phyloP scores from a whole-genome alignment of 306 rosid species.

The Ormosia emarginata region DNA sequence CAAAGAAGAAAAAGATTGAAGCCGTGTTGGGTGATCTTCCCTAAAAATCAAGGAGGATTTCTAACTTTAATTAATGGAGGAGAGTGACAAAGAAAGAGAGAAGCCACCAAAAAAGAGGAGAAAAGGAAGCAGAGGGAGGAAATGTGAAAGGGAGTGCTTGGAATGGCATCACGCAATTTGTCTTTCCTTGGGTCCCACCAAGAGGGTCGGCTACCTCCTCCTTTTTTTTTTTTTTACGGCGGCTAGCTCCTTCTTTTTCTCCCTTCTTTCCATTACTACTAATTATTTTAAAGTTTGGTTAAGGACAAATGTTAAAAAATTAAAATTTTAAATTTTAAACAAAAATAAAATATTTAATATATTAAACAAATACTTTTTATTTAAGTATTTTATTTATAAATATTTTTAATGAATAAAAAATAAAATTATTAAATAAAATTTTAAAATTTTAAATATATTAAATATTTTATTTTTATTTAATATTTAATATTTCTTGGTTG shows the following conservation, averaged over 20 bases:
- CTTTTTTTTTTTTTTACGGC: neutral
- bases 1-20: slow-evolving; percentile 23
- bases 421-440: too few relatives aligned
- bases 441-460: too few relatives aligned
- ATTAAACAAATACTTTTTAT: too few relatives aligned
- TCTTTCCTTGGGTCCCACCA: slow-evolving; percentile 47
- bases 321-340: too few relatives aligned
- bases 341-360: too few relatives aligned
- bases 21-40: slow-evolving; percentile 46
- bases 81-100: slow-evolving; percentile 51
- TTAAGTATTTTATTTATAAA: too few relatives aligned
- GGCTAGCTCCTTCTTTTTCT: neutral
- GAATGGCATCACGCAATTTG: slow-evolving; percentile 69
- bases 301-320: too few relatives aligned
- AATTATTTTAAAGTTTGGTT: neutral
- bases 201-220: slow-evolving; percentile 37
- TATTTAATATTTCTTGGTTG: too few relatives aligned
- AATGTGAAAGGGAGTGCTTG: slow-evolving; percentile 61
- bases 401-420: too few relatives aligned
- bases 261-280: neutral
- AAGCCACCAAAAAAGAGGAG: slow-evolving; percentile 10
- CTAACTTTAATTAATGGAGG: slow-evolving; percentile 38
- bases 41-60: slow-evolving; percentile 56
- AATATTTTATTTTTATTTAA: too few relatives aligned
- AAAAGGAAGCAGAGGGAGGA: neutral